Percentiles rank a stretch among this genome's conserved stretches.
phyloP scores from a whole-genome alignment of 257 asterid genomes.

The Verbena officinalis region DNA sequence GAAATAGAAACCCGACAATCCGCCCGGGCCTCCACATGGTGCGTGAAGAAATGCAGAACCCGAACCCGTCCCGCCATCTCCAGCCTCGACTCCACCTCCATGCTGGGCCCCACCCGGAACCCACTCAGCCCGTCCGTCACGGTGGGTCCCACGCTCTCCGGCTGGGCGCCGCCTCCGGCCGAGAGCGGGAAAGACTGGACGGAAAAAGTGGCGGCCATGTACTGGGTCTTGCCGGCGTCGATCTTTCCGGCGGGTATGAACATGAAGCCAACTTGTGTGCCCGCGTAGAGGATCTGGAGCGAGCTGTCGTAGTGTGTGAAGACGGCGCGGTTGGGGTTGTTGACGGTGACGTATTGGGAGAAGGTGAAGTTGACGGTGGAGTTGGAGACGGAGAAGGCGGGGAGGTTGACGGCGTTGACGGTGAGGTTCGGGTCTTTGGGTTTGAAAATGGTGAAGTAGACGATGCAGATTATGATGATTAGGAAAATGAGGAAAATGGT shows the following conservation, averaged over 20 bases:
- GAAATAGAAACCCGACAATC: constrained; percentile 68
- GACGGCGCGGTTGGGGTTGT: constrained; percentile 75
- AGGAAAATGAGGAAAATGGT: constrained; percentile 69
- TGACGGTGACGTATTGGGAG: constrained; percentile 69
- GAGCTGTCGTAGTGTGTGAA: constrained; percentile 91
- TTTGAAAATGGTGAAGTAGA: constrained; percentile 78
- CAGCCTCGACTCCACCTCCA: constrained; percentile 82
- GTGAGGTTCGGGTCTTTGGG: constrained; percentile 64
- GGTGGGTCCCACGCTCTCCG: constrained; percentile 50
- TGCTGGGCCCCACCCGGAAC: constrained; percentile 56
- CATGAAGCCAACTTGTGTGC: constrained; percentile 80
- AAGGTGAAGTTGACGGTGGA: constrained; percentile 76
- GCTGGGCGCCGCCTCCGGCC: constrained; percentile 14
- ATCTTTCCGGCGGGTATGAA: constrained; percentile 88
- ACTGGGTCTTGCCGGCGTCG: constrained; percentile 59
- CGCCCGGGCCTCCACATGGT: constrained; percentile 66
- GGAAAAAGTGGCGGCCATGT: constrained; percentile 80
- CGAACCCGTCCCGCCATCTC: constrained; percentile 86
- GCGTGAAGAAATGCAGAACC: constrained; percentile 65
- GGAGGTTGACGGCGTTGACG: constrained; percentile 76
- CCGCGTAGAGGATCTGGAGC: constrained; percentile 67
- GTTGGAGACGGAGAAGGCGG: constrained; percentile 69
- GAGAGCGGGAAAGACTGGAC: constrained; percentile 68
- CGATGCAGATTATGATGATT: constrained; percentile 43
- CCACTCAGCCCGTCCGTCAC: constrained; percentile 60